Base-by-base conservation (phyloP, 345 rosid species). In the Murraya koenigii region DNA sequence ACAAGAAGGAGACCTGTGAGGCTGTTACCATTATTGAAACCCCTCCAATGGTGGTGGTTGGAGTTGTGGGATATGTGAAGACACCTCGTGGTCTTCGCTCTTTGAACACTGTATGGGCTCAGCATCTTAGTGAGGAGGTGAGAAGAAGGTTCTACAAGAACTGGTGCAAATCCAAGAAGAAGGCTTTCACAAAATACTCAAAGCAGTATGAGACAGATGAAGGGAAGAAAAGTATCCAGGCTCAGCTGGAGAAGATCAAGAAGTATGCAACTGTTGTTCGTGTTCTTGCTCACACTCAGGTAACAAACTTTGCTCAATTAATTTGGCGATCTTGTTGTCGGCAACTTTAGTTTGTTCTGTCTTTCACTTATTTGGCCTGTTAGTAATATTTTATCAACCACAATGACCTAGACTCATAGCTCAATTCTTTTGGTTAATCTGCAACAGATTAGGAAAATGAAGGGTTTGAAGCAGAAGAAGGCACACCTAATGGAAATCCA, bases 1-100 rank as follows among this genome's bases (percentile, higher is more conserved):
- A 91, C 91, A 93, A 93, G 90, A 93, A 93, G 84, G 97, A 93
- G 87, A 90, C 98, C 2, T 91, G 97, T 52, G 98, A 93, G 79
- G 96, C 98, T 65, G 98, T 93, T 59, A 93, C 97, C 1, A 81
- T 93, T 23, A 33, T 93, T 80, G 97, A 93, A 78, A 89, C 97
- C 56, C 97, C 97, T 56, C 91, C 97, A 22, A 86, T 93, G 93
- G 88, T 93, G 5, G 84, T 91, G 75, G 94, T 93, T 80, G 98
- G 97, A 56, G 94, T 93, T 77, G 97, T 93, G 71, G 97, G 91
- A 13, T 91, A 91, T 23, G 87, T 93, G 69, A 91, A 86, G 84
- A 91, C 97, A 6, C 94, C 97, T 0, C 86, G 90, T 72, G 97
- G 94, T 20, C 87, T 93, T 30, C 88, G 96, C 25, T 67, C 92